These are phyloP conservation scores for Termitomyces sp. DNA, from an alignment of 768 basidiomycete species.

Conservation along the genomic window DNA sequence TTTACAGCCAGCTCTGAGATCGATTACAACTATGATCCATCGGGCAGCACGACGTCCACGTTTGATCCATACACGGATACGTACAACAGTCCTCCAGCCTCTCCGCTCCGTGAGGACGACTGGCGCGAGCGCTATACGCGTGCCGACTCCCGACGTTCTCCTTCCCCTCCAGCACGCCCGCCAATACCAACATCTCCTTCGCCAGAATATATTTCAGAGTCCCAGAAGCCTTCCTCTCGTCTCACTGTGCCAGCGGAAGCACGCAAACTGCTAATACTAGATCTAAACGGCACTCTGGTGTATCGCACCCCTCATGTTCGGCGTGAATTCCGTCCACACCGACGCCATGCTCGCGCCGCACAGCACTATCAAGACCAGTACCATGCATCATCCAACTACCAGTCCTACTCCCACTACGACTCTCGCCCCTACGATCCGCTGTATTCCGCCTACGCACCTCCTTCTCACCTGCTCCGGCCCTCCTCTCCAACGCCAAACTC, in stretches of 20 bases:
- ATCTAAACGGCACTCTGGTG: constrained; percentile 75
- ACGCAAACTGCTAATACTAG: constrained; percentile 71
- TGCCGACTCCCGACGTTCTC: background rate
- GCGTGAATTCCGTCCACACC: constrained; percentile 10
- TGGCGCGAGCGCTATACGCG: background rate
- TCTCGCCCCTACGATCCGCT: too few species aligned
- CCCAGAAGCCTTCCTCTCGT: constrained; percentile 27
- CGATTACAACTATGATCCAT: constrained; percentile 29
- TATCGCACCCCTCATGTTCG: constrained; percentile 47
- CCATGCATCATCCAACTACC: background rate
- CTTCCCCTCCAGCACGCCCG: background rate
- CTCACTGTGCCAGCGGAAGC: constrained; percentile 25
- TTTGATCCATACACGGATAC: constrained; percentile 26
- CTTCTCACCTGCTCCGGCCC: background rate
- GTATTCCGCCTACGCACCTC: background rate
- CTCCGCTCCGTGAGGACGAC: background rate
- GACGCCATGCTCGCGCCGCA: background rate
- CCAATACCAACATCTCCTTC: constrained; percentile 34
- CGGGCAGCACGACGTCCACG: constrained; percentile 2
- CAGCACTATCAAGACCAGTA: background rate
- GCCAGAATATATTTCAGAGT: constrained; percentile 30
- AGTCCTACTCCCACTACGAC: background rate
- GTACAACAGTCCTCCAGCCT: background rate
- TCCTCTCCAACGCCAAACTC: background rate
- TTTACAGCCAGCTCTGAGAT: constrained; percentile 18